Base-by-base conservation (phyloP, 2,329 filamentous ascomycete genomes). In the Ceratocystis albifundus region DNA sequence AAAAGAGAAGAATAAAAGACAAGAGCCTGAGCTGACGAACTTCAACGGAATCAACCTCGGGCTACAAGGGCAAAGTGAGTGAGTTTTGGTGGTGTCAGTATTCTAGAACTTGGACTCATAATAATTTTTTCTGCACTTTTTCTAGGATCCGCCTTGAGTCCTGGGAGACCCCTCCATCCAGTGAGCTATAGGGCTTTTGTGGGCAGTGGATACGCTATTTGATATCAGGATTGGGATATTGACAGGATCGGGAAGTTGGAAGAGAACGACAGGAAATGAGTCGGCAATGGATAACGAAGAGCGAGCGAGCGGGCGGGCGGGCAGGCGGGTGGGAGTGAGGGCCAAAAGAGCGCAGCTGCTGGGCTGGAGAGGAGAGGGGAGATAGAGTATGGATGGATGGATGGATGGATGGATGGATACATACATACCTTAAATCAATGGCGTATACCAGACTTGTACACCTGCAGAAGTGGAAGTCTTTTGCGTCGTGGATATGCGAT, bases 41-140 rank as follows among this genome's bases (percentile, higher is more conserved):
- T 48, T 48, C 41, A 63, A 48, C 61, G 61, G 61, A 50, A 63
- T 45, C 36, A 8, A 48, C 30, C 25, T 63, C 46, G 12, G 44
- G 20, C 30, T 63, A 50, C 25, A 32, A 59, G 32, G 55, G 55
- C 28, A 28, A 25, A 48, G 41, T 48, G 41, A 15, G 36, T 41
- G 61, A 32, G n/a, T 50, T 48, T n/a, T 48, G 48, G 48, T 53
- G 48, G 20, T 48, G 61, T 48, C 61, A 50, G 41, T 36, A 62
- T 62, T 20, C 41, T 48, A 46, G 61, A 36, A 30, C 36, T 41
- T 41, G 36, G 36, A 41, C 36, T 41, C 10, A 12, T 48, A 15
- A 63, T 50, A 63, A 63, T 63, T 63, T 63, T 63, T 63, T 63
- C 55, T 63, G 15, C 4, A 30, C 25, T 62, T 59, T 59, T 25